Base-by-base conservation (phyloP, 495 filamentous ascomycete species). In the Gamarada debralockiae region DNA sequence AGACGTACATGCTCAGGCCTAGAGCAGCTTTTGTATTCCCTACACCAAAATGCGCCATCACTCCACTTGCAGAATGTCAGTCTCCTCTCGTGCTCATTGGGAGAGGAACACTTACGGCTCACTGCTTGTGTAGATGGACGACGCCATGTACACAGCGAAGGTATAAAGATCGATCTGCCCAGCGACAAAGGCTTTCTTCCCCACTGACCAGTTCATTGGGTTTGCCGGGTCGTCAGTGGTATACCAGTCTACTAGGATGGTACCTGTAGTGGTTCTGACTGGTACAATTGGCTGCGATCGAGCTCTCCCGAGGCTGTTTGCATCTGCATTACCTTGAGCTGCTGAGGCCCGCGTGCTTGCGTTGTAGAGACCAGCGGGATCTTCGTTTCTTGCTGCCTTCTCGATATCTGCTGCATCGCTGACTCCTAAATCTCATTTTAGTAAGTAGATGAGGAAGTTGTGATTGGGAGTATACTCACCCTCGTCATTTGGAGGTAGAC, bases 191-290 rank as follows among this genome's bases (percentile, higher is more conserved):
- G 73, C 52, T 1, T 71, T 64, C 0, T 56, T 65, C 2, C 53
- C 22, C 12, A 65, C 54, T 27, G 60, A 67, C 69, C 71, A 84
- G 59, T 83, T 82, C 20, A 69, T 71, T 22, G 80, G 81, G 55
- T 80, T 75, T 22, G 73, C 60, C 0, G 71, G 66, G 54, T 84
- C 81, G 47, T 77, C 62, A 2, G 71, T 68, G 21, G 65, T 64
- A 53, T 83, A 77, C 68, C 72, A 84, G 21, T 74, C 74, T 9
- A 84, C 79, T 1, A 85, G 64, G 44, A 84, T 79, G 12, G 75
- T 67, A 25, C 71, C 72, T 41, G 74, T 72, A 41, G 50, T 53
- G 9, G 68, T 72, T 39, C 57, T 68, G 31, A 55, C 63, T 0
- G 78, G 73, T 0, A 59, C 55, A 29, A 80, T 73, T 21, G 76